Evolutionary conservation across 495 filamentous ascomycete genomes (phyloP).

Genomic region (Penicillium malachiteum): DNA sequence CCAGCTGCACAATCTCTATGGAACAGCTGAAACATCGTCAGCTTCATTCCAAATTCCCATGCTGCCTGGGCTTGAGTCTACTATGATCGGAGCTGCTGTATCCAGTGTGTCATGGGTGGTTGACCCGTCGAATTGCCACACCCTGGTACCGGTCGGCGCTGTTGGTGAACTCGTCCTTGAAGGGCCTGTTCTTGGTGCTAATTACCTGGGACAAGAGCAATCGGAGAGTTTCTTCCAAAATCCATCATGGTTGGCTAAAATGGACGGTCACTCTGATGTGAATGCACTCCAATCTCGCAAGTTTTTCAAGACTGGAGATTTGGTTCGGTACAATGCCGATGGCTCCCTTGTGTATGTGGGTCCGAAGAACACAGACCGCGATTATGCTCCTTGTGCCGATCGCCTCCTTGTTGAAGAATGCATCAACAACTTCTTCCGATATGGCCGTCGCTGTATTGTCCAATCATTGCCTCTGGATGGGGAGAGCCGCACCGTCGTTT

Average conservation of each 20-base stretch:
- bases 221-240: slow-evolving; percentile 48
- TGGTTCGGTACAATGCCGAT: slow-evolving; percentile 52
- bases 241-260: slow-evolving; percentile 43
- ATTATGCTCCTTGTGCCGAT: slow-evolving; percentile 48
- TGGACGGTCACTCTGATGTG: neutral
- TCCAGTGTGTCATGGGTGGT: slow-evolving; percentile 53
- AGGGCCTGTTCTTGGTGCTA: slow-evolving; percentile 51
- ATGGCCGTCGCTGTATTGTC: slow-evolving; percentile 22
- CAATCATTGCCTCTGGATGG: slow-evolving; percentile 19
- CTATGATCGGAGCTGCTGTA: slow-evolving; percentile 24
- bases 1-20: slow-evolving; percentile 33
- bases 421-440: slow-evolving; percentile 15
- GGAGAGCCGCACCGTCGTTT: slow-evolving; percentile 25
- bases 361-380: slow-evolving; percentile 45
- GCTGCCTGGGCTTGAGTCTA: slow-evolving; percentile 1
- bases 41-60: slow-evolving; percentile 23
- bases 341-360: slow-evolving; percentile 47
- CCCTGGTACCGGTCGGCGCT: slow-evolving; percentile 55
- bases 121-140: slow-evolving; percentile 50
- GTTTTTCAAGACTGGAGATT: slow-evolving; percentile 51
- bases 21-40: slow-evolving; percentile 37
- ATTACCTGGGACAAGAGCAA: slow-evolving; percentile 47
- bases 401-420: slow-evolving; percentile 46
- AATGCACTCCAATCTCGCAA: slow-evolving; percentile 7
- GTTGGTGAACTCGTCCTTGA: slow-evolving; percentile 65